Evolutionary conservation across 176 grass and related monocot genomes (phyloP), one percentile per base, ranked within the genome.

Genomic region (Rhipidocladum racemiflorum): DNA sequence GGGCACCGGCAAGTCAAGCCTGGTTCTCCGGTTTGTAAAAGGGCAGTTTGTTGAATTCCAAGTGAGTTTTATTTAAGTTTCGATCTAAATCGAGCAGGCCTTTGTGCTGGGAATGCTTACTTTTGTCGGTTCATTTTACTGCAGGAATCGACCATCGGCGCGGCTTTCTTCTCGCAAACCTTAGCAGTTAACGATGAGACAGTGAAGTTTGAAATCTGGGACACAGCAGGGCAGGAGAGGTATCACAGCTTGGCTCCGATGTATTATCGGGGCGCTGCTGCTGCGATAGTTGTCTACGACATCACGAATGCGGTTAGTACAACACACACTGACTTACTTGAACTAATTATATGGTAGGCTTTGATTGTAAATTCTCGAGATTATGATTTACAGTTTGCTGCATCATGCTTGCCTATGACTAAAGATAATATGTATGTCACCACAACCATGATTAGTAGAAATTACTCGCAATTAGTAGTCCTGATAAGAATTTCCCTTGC

Each of bases 11-110:
- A 99, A 99, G 78, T 95, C 96, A 64, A 99, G 96, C 63, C 87
- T 95, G 27, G 89, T 99, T 18, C 87, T 99, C 28, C 91, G 96
- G 56, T 99, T 99, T 59, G 92, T 99, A 2, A 99, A 95, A n/a
- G 96, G 96, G 59, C 96, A 99, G 84, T 99, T 95, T 86, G 87
- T 99, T 69, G 96, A 99, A 72, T 99, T 99, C 84, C 96, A 99
- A 87, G 96, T 99, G 27, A 68, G 53, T 61, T 76, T 75, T 32
- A 17, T 16, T 23, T 3, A 68, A 29, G 55, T 55, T 81, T 5
- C 61, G 7, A 1, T 35, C 32, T 61, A 43, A 74, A 48, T 63
- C 63, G 17, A 13, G n/a, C 6, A 59, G 5, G 70, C 35, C 21
- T 14, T 1, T 30, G 36, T 55, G 14, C 6, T 38, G 62, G 13